Base-by-base conservation (phyloP, 164 flowering plant species). In the Vitis rotundifolia region DNA sequence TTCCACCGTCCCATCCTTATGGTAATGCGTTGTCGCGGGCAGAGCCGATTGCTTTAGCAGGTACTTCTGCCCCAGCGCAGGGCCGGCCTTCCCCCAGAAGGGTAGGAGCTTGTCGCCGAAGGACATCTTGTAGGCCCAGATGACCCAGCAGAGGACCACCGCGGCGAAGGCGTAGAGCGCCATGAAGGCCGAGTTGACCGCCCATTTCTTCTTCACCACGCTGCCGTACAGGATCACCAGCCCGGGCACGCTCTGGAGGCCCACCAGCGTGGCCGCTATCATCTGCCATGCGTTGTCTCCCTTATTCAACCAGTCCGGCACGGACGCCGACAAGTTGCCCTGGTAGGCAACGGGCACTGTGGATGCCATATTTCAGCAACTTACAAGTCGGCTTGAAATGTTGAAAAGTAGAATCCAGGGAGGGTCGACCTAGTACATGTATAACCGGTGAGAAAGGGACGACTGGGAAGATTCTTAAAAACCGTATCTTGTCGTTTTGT, bases 181-280 rank as follows among this genome's bases (percentile, higher is more conserved):
- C 73, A 70, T 70, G 73, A 70, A 70, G 15, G 73, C 73, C 1
- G 73, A 70, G 15, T 70, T 70, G 5, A 70, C 72, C 0, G 72
- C 72, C 72, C 72, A 69, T 61, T 69, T 69, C 31, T 69, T 69
- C 66, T 69, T 69, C n/a, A 70, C 73, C 2, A 70, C 63, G 67
- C 73, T 70, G 37, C 73, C 73, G 47, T 70, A 70, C 53, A 70
- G 73, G 53, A 70, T 70, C 7, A 70, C 73, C 1, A 69, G 59
- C 9, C 72, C 72, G 1, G 72, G 72, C 29, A 69, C 66, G 72
- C 66, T 69, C 18, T 69, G 72, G 60, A 69, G 66, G 11, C 72
- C 72, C 0, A 69, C 72, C 3, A 69, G 72, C 15, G 72, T 69
- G 59, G 66, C 72, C 1, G 72, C 26, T 14, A 69, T 53, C 72